Base-by-base conservation (phyloP, 306 rosid species). In the Cicer pinnatifidum region DNA sequence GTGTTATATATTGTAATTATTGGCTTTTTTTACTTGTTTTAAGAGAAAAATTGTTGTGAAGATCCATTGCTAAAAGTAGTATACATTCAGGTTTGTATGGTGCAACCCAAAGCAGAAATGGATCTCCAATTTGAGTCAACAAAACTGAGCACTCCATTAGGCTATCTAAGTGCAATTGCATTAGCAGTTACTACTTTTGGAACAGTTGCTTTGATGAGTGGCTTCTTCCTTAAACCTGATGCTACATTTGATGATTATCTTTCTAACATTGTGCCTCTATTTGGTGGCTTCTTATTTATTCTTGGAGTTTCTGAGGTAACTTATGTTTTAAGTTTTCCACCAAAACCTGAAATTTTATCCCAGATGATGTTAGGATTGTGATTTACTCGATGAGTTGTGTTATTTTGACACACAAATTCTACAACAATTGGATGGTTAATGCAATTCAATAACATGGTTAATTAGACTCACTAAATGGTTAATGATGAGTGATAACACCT, bases 231-330 rank as follows among this genome's bases (percentile, higher is more conserved):
- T 15, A 93, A 93, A 82, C 97, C 98, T 1, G 86, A 84, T 71
- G 98, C 98, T 19, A 89, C 98, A 11, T 74, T 86, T 68, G 92
- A 91, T 80, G 97, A 93, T 73, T 93, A 88, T 63, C 33, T 91
- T 75, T 87, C 98, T 38, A 4, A 93, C 79, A 92, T 88, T 62
- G 92, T 84, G 66, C 98, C 97, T 62, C 92, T 91, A 40, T 93
- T 93, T 77, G 93, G 91, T 51, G 98, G 98, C 57, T 89, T 93
- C 81, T 40, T 88, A 72, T 80, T 84, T 33, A 93, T 93, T 62
- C 86, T 93, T 35, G 97, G 90, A 80, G 97, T 91, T 76, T 93
- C 97, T n/a, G 98, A 93, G 98, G 98, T 91, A 80, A 51, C 81
- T 57, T 39, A 6, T 16, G 45, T 77, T 16, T 38, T 6, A 4